Base-by-base conservation (phyloP, 306 rosid species). In the Erythrophleum fordii region DNA sequence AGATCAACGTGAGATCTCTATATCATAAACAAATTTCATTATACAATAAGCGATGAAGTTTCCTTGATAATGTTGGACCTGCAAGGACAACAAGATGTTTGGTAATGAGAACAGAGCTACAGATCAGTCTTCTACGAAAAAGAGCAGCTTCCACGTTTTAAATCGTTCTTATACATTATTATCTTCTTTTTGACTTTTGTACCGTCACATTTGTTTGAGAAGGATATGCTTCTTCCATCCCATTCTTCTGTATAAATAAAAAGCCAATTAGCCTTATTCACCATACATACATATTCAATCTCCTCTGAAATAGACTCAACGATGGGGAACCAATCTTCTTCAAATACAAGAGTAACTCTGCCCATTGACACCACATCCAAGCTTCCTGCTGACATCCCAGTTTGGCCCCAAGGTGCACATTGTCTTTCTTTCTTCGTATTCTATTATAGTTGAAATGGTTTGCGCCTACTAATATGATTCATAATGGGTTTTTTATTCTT, bases 311-410 rank as follows among this genome's bases (percentile, higher is more conserved):
- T 3, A 51, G 55, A 60, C 71, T 58, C 44, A 49, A 14, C 59
- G 51, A 92, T 92, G 97, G 86, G 87, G 13, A 41, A 67, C 28
- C 29, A 88, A 76, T 86, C 82, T 49, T 64, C 59, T 41, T 72
- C 83, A 69, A 82, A 77, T 70, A 56, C 69, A 28, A 59, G 62
- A 25, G 13, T 85, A 68, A 41, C 7, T 53, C 42, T 73, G 14
- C 91, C 90, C 18, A 87, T 92, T 35, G 90, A 90, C 11, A 81
- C 87, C 72, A 44, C 71, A 16, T 92, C 89, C 81, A 83, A 84
- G 77, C 88, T 94, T 86, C 95, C 94, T 20, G 83, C 91, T 64
- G 84, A 83, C 41, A 49, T 74, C 8, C 94, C 92, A 44, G 53
- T 77, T 39, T 89, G 85, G 86, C 87, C 91, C 20, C 49, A 80